Evolutionary conservation across 73 alveolate genomes (phyloP), one percentile per base, ranked within the genome.

Genomic region (Paramecium primaurelia): DNA sequence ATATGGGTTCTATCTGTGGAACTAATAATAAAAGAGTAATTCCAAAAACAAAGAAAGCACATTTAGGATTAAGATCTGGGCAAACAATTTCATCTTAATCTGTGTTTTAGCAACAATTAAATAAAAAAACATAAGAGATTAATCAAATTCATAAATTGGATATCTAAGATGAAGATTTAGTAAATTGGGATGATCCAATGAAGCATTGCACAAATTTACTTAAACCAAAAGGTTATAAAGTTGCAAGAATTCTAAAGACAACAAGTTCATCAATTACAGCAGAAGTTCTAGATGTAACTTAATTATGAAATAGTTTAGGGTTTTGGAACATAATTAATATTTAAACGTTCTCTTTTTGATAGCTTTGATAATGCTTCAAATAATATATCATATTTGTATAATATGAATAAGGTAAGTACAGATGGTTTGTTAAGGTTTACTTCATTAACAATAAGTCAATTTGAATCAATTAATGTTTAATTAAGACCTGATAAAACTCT

Each of bases 151-250:
- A 80, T 25, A 44, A 45, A 80, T 26, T 80, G 25, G 71, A 44
- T 8, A 28, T 80, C 14, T 26, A 42, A 7, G 91, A 80, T 10
- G 91, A 80, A 26, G 91, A 80, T 11, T 22, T 80, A 26, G 91
- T 80, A 10, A 34, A 28, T 12, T 80, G 91, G 91, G 91, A 80
- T 80, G 91, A 80, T 36, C 91, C 91, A 8, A 45, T 32, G 91
- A 80, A 80, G 32, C 71, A 44, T n/a, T 28, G 47, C 28, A 49
- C 44, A 6, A 26, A 80, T 32, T 18, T 80, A 25, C 54, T 80
- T 0, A 80, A 49, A 26, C 75, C 91, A 11, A 25, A 49, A 26
- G 75, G 75, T 3, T 80, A 80, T 80, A 42, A 49, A 80, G 44
- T 42, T 10, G 16, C 44, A 25, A 80, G 49, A 80, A 44, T 80